A percentile compares a stretch with the other conserved stretches of the same genome.
Conservation (phyloP, 2,329 filamentous ascomycete species). For the Penicillium decumbens region DNA sequence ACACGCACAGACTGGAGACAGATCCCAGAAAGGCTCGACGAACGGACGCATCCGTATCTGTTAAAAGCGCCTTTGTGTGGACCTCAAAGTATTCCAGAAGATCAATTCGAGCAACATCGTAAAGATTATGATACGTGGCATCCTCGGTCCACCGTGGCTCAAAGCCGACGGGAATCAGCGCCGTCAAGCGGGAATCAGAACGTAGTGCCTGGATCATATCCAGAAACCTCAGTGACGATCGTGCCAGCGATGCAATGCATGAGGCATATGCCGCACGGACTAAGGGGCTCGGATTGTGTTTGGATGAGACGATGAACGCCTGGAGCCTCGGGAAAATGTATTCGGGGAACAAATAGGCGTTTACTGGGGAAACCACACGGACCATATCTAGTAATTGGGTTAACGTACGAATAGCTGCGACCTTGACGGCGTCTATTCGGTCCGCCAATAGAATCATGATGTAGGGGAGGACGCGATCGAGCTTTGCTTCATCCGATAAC, state of each 20-base stretch:
- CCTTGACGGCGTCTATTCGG: slow-evolving; percentile 74
- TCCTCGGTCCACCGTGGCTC: slow-evolving; percentile 68
- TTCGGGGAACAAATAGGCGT: slow-evolving; percentile 63
- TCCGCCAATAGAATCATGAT: slow-evolving; percentile 78
- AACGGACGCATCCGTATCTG: slow-evolving; percentile 79
- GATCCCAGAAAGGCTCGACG: slow-evolving; percentile 87
- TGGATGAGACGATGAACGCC: slow-evolving; percentile 51
- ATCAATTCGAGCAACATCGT: slow-evolving; percentile 79
- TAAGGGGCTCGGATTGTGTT: slow-evolving; percentile 58
- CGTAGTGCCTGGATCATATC: slow-evolving; percentile 86
- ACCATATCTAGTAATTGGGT: slow-evolving; percentile 86
- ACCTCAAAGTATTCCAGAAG: slow-evolving; percentile 78
- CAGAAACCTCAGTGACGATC: slow-evolving; percentile 76
- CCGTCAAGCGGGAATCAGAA: slow-evolving; percentile 74
- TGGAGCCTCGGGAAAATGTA: slow-evolving; percentile 60
- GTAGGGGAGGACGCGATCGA: slow-evolving; percentile 89
- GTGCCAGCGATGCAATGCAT: slow-evolving; percentile 81
- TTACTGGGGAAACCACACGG: slow-evolving; percentile 73
- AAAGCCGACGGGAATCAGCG: slow-evolving; percentile 67
- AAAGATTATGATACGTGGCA: slow-evolving; percentile 71
- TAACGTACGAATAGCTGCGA: slow-evolving; percentile 78
- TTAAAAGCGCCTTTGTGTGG: slow-evolving; percentile 84
- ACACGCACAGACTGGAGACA: slow-evolving; percentile 86
- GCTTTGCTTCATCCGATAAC: slow-evolving; percentile 88
- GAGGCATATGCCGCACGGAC: slow-evolving; percentile 90